Conservation (phyloP, 1,284 basidiomycete genomes). For the Naganishia cerealis region DNA sequence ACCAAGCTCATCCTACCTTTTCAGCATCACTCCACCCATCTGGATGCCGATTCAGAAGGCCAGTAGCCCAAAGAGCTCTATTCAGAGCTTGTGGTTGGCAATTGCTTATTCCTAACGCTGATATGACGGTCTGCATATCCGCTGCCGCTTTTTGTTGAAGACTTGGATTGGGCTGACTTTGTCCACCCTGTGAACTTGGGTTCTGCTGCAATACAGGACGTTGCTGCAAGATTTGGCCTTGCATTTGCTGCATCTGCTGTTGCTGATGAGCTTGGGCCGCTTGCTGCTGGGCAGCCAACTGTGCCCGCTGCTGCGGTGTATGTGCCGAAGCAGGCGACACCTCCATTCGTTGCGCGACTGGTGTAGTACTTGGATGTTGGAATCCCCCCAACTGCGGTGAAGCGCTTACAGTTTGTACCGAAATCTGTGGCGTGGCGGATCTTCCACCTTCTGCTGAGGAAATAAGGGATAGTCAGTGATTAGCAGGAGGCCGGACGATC, state of each 20-base stretch:
- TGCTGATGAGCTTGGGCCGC: constrained; percentile 25
- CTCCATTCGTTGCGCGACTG: background rate
- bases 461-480: background rate
- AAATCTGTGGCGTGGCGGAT: constrained; percentile 22
- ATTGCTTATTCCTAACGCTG: constrained; percentile 20
- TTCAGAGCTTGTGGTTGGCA: constrained; percentile 19
- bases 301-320: constrained; percentile 29
- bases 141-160: constrained; percentile 9
- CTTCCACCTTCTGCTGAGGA: constrained; percentile 7
- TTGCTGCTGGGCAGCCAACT: constrained; percentile 29
- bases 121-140: background rate
- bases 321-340: constrained; percentile 11
- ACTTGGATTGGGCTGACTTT: background rate
- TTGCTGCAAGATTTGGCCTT: constrained; percentile 24
- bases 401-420: constrained; percentile 12
- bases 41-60: constrained; percentile 24
- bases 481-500: background rate
- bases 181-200: background rate
- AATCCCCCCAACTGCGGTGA: constrained; percentile 17
- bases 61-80: constrained; percentile 27
- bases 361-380: background rate
- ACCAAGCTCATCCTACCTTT: constrained; percentile 13
- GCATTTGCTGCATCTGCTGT: constrained; percentile 30
- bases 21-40: constrained; percentile 32
- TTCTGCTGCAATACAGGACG: constrained; percentile 8